phyloP scores from a whole-genome alignment of 345 rosid species.

The Sisymbrium altissimum region DNA sequence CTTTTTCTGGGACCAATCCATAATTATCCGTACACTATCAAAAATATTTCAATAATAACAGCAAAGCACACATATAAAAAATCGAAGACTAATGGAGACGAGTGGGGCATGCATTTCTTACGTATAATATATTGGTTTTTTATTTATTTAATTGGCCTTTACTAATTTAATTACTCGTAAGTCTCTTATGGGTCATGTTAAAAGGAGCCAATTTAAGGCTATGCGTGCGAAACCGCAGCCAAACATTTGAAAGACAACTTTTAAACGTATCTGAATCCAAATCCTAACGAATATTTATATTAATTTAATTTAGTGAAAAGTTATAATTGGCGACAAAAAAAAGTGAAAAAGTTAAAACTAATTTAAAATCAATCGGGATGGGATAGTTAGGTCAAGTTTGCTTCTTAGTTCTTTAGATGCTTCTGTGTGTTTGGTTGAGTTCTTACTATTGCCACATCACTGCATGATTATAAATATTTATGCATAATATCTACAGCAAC shows the following conservation, averaged over 20 bases:
- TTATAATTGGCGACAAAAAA: background rate
- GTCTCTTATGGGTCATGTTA: slow-evolving; percentile 33
- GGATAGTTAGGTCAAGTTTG: slow-evolving; percentile 42
- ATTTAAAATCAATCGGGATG: slow-evolving; percentile 20
- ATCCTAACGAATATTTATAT: slow-evolving; percentile 21
- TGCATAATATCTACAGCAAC: slow-evolving; percentile 15
- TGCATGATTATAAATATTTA: slow-evolving; percentile 8
- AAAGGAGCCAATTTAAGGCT: slow-evolving; percentile 38
- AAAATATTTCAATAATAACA: background rate
- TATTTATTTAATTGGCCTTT: slow-evolving; percentile 20
- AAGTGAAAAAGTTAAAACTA: background rate
- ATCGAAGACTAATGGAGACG: background rate
- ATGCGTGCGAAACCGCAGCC: slow-evolving; percentile 32
- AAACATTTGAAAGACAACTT: slow-evolving; percentile 33
- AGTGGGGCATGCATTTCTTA: slow-evolving; percentile 18
- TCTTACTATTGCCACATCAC: slow-evolving; percentile 32
- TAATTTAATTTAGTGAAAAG: background rate
- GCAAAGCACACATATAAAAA: background rate
- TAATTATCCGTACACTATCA: slow-evolving; percentile 22
- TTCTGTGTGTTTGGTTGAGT: slow-evolving; percentile 20
- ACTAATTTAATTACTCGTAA: slow-evolving; percentile 10
- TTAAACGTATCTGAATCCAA: slow-evolving; percentile 24
- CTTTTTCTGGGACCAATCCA: slow-evolving; percentile 27
- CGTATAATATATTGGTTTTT: background rate
- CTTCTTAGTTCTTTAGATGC: slow-evolving; percentile 31